Evolutionary conservation across 345 rosid species (phyloP).

Genomic region (Turnera subulata): DNA sequence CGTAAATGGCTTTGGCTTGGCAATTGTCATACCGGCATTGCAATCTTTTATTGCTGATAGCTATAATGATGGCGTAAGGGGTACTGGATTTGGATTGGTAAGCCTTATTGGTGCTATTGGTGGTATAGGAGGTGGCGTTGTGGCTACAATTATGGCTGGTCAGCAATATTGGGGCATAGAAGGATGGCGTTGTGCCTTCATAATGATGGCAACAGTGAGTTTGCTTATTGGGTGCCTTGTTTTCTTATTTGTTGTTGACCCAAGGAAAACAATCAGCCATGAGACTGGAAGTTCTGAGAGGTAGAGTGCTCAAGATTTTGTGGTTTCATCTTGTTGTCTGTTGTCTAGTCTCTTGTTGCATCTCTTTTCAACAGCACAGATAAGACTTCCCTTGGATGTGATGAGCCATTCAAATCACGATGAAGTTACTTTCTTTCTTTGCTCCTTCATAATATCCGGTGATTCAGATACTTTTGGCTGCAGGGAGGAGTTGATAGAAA

Average conservation of each 20-base stretch:
- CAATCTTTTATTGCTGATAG: slow-evolving; percentile 98
- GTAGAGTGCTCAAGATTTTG: slow-evolving; percentile 18
- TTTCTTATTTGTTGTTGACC: slow-evolving; percentile 64
- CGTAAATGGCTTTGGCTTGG: slow-evolving; percentile 88
- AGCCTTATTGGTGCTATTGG: slow-evolving; percentile 78
- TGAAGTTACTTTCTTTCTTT: background rate
- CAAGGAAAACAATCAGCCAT: slow-evolving; percentile 38
- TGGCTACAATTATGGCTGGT: slow-evolving; percentile 95
- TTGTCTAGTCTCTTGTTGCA: too few relatives aligned
- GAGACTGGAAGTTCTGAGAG: slow-evolving; percentile 23
- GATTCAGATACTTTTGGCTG: slow-evolving; percentile 17
- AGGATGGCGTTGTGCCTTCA: slow-evolving; percentile 95
- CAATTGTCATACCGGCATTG: slow-evolving; percentile 94
- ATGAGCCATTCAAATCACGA: background rate
- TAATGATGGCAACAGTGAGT: slow-evolving; percentile 80
- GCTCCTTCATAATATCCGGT: background rate
- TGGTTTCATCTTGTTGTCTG: background rate
- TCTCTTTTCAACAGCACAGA: background rate
- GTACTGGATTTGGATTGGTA: slow-evolving; percentile 84
- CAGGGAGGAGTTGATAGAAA: slow-evolving; percentile 55
- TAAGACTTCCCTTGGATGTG: background rate
- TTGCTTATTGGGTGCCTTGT: slow-evolving; percentile 75
- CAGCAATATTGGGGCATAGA: slow-evolving; percentile 59
- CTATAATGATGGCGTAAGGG: slow-evolving; percentile 73
- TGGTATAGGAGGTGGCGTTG: slow-evolving; percentile 95